phyloP scores from a whole-genome alignment of 2,329 filamentous ascomycete genomes.

The Verticillium dahliae region DNA sequence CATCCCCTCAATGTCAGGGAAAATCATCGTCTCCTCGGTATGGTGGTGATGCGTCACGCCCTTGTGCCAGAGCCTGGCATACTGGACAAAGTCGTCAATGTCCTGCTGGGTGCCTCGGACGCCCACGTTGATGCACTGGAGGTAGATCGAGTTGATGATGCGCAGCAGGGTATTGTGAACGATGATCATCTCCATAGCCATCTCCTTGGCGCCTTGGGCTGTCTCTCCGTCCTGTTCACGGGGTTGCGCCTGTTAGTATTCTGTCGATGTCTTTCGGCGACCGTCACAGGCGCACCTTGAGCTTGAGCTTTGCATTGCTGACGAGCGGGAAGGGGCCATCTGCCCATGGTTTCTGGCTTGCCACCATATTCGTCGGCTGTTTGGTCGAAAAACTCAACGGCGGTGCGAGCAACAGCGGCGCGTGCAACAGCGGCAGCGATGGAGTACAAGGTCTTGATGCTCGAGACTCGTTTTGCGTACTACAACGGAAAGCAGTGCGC shows the following conservation, averaged over 20 bases:
- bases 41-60: conserved; percentile 23
- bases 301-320: conserved; percentile 1
- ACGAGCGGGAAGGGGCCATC: conserved; percentile 26
- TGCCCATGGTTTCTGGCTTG: conserved; percentile 18
- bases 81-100: conserved; percentile 20
- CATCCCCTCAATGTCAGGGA: conserved; percentile 22
- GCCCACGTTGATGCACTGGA: conserved; percentile 17
- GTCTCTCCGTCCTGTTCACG: conserved; percentile 10
- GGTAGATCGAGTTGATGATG: conserved; percentile 19
- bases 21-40: conserved; percentile 23
- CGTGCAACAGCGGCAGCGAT: too few species aligned
- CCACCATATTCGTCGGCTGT: neutral
- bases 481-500: too few species aligned
- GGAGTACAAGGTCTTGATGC: too few species aligned
- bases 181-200: conserved; percentile 21
- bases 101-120: conserved; percentile 12
- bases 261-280: neutral
- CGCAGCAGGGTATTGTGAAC: conserved; percentile 23
- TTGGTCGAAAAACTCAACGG: neutral
- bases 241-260: neutral
- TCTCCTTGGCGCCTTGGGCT: conserved; percentile 12
- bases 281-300: neutral
- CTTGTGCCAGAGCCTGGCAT: conserved; percentile 15
- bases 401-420: too few species aligned
- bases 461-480: too few species aligned